A percentile compares a stretch with the other conserved stretches of the same genome.
These are phyloP conservation scores for Colletotrichum aenigma DNA, from an alignment of 2,329 filamentous ascomycete genomes.

Conservation along the genomic window DNA sequence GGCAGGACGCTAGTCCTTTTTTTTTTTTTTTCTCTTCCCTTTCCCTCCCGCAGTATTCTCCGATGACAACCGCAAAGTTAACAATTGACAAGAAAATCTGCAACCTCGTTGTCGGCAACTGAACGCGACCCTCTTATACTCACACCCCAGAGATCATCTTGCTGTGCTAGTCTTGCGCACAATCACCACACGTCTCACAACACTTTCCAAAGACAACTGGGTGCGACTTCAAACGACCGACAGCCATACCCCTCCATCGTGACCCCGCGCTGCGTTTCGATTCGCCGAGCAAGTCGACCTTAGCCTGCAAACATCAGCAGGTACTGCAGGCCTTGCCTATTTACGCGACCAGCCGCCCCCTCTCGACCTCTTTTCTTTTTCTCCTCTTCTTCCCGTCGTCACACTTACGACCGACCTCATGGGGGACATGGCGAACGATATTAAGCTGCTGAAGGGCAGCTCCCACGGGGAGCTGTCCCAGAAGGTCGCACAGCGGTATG, in stretches of 20 bases:
- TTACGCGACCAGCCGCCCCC: background rate
- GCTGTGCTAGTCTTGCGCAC: background rate
- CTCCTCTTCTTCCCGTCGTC: conserved; percentile 1
- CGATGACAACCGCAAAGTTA: background rate
- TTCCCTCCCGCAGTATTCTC: background rate
- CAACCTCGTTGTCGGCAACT: background rate
- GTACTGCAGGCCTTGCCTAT: conserved; percentile 5
- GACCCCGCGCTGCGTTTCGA: conserved; percentile 20
- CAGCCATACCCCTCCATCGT: conserved; percentile 20
- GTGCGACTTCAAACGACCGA: background rate
- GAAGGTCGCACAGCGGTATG: conserved; percentile 32
- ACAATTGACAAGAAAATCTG: background rate
- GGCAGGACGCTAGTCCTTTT: background rate
- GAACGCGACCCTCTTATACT: background rate
- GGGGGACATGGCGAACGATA: conserved; percentile 39
- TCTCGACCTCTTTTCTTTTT: background rate
- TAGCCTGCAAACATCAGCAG: conserved; percentile 13
- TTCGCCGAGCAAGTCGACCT: conserved; percentile 9
- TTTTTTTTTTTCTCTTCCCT: background rate
- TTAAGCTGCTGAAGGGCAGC: conserved; percentile 39
- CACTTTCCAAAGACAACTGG: background rate
- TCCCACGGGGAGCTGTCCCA: conserved; percentile 37
- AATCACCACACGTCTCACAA: background rate
- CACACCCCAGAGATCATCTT: background rate
- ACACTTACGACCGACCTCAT: conserved; percentile 19